phyloP scores from a whole-genome alignment of 805 yeast species.

The Priceomyces carsonii region DNA sequence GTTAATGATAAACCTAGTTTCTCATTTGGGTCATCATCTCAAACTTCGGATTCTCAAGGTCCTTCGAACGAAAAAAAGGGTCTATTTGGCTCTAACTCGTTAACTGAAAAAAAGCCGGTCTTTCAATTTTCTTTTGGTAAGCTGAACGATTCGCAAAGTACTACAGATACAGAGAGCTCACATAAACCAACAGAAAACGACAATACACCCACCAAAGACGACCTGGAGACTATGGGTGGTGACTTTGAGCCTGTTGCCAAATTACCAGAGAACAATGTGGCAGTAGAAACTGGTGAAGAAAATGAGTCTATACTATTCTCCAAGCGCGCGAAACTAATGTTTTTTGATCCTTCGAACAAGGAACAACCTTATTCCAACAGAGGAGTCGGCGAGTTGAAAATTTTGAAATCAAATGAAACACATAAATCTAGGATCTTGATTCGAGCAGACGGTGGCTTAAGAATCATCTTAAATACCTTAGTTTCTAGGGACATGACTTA shows the following conservation, averaged over 20 bases:
- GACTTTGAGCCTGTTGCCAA: constrained; percentile 42
- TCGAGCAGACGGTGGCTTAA: constrained; percentile 86
- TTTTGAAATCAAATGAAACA: constrained; percentile 61
- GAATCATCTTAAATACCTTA: constrained; percentile 71
- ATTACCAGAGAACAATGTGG: constrained; percentile 47
- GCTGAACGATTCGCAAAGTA: neutral
- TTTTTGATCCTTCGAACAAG: constrained; percentile 53
- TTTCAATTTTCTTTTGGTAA: constrained; percentile 12
- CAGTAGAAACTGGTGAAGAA: constrained; percentile 78
- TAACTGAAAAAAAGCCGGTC: constrained; percentile 5
- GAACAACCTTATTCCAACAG: constrained; percentile 53
- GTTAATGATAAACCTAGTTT: constrained; percentile 10
- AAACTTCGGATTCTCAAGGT: too few species aligned
- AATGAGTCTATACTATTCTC: constrained; percentile 64
- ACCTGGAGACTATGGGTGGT: constrained; percentile 48
- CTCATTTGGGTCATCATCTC: constrained; percentile 11
- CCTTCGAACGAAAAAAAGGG: too few species aligned
- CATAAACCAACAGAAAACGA: constrained; percentile 20
- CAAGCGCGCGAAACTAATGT: constrained; percentile 71
- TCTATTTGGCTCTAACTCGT: too few species aligned
- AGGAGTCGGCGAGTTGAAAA: constrained; percentile 83
- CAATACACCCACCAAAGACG: constrained; percentile 28
- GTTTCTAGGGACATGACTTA: constrained; percentile 61
- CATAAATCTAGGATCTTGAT: constrained; percentile 69
- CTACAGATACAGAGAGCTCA: neutral